Evolutionary conservation across 768 basidiomycete genomes (phyloP), one percentile per base, ranked within the genome.

Genomic region (Russula vinacea): DNA sequence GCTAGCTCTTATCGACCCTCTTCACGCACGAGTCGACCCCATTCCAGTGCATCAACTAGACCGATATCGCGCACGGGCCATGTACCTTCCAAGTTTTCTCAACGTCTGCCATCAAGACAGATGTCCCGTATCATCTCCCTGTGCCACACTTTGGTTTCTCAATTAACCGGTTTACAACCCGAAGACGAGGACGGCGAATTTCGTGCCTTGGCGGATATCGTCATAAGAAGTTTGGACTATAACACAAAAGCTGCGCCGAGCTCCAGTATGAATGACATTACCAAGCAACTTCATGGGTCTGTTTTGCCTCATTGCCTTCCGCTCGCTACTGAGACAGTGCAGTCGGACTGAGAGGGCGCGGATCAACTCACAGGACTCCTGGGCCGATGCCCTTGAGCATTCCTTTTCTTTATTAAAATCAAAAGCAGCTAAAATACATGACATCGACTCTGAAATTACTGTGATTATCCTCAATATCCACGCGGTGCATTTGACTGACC

Each of bases 261-360:
- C 65, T 76, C 80, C 10, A 86, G 87, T 71, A 80, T 89, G 76
- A 68, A 71, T 10, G 73, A 73, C 8, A 78, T 88, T 50, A 82
- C 86, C 64, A 80, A 78, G 56, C 82, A 82, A 5, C 70, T 83
- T 32, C 70, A 70, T 73, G 83, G 88, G 89, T 89, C 73, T 57
- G 80, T 69, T 71, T 9, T 67, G 44, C 49, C 51, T 47, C 66
- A 56, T 49, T 13, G 14, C n/a, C 14, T 24, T 29, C 47, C 4
- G 3, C 59, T 24, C 40, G 24, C 10, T 19, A 26, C 32, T 73
- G 71, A 57, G 58, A 62, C 53, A 26, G 26, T 65, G 26, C 63
- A 89, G 89, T 17, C 82, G 79, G 71, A 76, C 80, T 22, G 76
- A 87, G 70, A 92, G 92, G 72, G 88, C 88, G 16, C 83, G 83